Evolutionary conservation across 2,329 filamentous ascomycete species (phyloP).

Genomic region (Oidium heveae): DNA sequence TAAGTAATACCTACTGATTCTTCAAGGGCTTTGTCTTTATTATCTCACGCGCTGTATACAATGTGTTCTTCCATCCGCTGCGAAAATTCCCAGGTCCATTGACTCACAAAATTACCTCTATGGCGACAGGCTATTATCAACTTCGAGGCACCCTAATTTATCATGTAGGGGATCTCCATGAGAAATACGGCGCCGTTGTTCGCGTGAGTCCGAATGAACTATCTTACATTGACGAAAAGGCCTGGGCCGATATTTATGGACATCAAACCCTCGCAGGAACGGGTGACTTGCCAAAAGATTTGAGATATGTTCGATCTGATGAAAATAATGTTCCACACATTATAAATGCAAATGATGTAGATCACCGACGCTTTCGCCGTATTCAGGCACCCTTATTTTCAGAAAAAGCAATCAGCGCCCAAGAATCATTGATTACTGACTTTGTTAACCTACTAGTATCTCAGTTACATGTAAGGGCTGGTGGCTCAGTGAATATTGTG

Average conservation of each 20-base stretch:
- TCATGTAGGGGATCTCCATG: neutral
- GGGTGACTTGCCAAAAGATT: neutral
- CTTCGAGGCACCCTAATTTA: conserved; percentile 1
- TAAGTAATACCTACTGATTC: too few species aligned
- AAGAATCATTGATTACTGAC: conserved; percentile 7
- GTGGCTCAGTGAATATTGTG: too few species aligned
- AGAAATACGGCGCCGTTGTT: conserved; percentile 1
- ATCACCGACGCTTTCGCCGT: conserved; percentile 12
- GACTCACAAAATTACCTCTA: too few species aligned
- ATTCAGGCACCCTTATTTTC: conserved; percentile 13
- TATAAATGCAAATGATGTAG: neutral
- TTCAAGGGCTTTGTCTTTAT: too few species aligned
- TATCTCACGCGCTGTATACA: too few species aligned
- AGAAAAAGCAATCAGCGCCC: conserved; percentile 12
- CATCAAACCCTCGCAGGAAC: neutral
- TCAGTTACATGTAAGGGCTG: conserved; percentile 9
- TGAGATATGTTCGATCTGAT: neutral
- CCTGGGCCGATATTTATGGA: conserved; percentile 1
- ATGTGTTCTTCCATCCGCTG: too few species aligned
- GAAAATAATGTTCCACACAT: neutral
- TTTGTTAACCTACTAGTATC: conserved; percentile 2
- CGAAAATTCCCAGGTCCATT: too few species aligned
- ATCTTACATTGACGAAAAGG: neutral
- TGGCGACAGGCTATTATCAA: neutral
- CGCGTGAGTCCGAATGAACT: neutral